A percentile compares a stretch with the other conserved stretches of the same genome.
Evolutionary conservation across 1,139 yeast species (phyloP).

Genomic region (Blastobotrys serpentis): DNA sequence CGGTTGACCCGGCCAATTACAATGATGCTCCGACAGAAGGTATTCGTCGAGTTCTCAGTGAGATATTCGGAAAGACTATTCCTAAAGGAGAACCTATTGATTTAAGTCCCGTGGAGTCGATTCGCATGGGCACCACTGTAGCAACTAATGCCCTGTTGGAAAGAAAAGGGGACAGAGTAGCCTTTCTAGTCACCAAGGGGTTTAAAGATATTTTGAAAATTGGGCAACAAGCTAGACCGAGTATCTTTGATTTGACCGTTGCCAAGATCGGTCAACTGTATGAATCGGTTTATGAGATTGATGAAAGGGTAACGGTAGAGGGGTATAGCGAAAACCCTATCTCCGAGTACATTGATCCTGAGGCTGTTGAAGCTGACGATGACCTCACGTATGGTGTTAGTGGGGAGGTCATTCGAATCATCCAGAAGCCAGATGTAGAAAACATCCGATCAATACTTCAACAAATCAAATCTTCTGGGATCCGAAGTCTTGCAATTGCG

Average conservation of each 20-base stretch:
- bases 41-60: slow-evolving; percentile 71
- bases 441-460: slow-evolving; percentile 45
- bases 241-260: slow-evolving; percentile 62
- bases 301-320: slow-evolving; percentile 70
- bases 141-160: slow-evolving; percentile 76
- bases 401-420: slow-evolving; percentile 60
- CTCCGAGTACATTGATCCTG: slow-evolving; percentile 34
- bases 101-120: slow-evolving; percentile 51
- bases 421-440: slow-evolving; percentile 48
- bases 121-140: slow-evolving; percentile 79
- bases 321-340: slow-evolving; percentile 62
- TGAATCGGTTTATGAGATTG: slow-evolving; percentile 62
- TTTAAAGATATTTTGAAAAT: slow-evolving; percentile 62
- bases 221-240: slow-evolving; percentile 74
- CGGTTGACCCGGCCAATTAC: slow-evolving; percentile 85
- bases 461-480: slow-evolving; percentile 51
- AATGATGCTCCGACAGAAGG: slow-evolving; percentile 91
- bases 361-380: slow-evolving; percentile 31
- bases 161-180: slow-evolving; percentile 64
- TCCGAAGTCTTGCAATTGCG: slow-evolving; percentile 65
- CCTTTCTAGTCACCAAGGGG: slow-evolving; percentile 64
- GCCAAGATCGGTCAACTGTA: slow-evolving; percentile 59
- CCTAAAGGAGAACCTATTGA: slow-evolving; percentile 45
- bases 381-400: slow-evolving; percentile 53
- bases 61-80: slow-evolving; percentile 50